These are phyloP conservation scores for Trypanosoma theileri DNA, from an alignment of 208 protist genomes.

Conservation along the genomic window DNA sequence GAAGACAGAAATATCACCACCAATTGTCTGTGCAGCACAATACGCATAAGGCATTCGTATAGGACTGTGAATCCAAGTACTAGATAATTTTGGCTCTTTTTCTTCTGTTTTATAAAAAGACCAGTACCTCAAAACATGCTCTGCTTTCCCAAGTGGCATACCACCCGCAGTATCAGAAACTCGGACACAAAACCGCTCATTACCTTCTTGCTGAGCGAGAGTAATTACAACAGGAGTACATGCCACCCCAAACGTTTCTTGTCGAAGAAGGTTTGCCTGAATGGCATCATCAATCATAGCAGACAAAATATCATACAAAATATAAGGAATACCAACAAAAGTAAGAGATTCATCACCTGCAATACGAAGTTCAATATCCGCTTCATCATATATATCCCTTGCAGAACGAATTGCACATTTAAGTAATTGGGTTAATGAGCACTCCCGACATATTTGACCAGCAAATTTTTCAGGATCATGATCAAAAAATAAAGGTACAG, in stretches of 20 bases:
- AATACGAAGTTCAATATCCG: slow-evolving; percentile 55
- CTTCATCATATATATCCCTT: slow-evolving; percentile 41
- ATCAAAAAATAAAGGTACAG: slow-evolving; percentile 50
- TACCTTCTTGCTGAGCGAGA: slow-evolving; percentile 40
- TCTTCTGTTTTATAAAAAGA: slow-evolving; percentile 41
- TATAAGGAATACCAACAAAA: slow-evolving; percentile 67
- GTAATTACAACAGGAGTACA: slow-evolving; percentile 63
- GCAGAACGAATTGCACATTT: slow-evolving; percentile 43
- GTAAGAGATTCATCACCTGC: slow-evolving; percentile 41
- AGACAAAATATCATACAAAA: slow-evolving; percentile 64
- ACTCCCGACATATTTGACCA: slow-evolving; percentile 63
- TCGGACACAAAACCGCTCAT: slow-evolving; percentile 49
- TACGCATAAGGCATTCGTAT: slow-evolving; percentile 65
- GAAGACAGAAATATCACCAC: slow-evolving; percentile 52
- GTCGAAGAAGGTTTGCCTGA: slow-evolving; percentile 45
- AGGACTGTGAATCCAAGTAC: slow-evolving; percentile 63
- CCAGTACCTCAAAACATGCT: slow-evolving; percentile 51
- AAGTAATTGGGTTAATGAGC: slow-evolving; percentile 45
- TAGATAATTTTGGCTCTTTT: slow-evolving; percentile 24
- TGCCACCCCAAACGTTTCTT: slow-evolving; percentile 49
- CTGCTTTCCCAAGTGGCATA: slow-evolving; percentile 42
- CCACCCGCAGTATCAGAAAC: slow-evolving; percentile 75
- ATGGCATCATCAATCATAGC: slow-evolving; percentile 74
- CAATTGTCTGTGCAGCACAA: slow-evolving; percentile 48
- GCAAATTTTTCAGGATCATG: slow-evolving; percentile 56